Base-by-base conservation (phyloP, 768 basidiomycete species). In the Trametes elegans region DNA sequence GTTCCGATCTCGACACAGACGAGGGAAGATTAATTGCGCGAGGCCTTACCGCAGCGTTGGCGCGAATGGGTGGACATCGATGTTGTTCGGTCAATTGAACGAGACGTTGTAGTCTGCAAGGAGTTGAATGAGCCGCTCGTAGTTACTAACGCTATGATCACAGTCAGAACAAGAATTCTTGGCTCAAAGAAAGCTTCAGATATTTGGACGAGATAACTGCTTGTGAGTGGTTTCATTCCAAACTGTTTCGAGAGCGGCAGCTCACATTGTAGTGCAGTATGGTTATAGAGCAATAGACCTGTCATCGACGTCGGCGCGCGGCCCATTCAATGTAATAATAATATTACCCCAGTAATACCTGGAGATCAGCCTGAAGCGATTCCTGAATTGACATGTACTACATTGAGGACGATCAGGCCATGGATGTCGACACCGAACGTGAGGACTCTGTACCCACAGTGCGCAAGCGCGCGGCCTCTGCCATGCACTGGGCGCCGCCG, bases 131-230 rank as follows among this genome's bases (percentile, higher is more conserved):
- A 35, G 26, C 24, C 26, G 16, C 24, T 18, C 6, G 8, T 23
- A 62, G 61, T 57, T 62, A 62, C 23, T 47, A 24, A n/a, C n/a
- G n/a, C 24, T 62, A 57, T 24, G 61, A 58, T 31, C 59, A 62
- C 28, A 29, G 35, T 14, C 40, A 57, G 9, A 34, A 49, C 31
- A 59, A 59, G 10, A 36, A 21, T 8, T 39, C 61, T 1, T 62
- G 61, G 61, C 55, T 62, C n/a, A 58, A 58, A 5, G 50, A 59
- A 24, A n/a, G n/a, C n/a, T n/a, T n/a, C n/a, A 18, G 55, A 7
- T 62, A 59, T 24, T 58, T 62, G 1, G 59, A 62, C 32, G 55
- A 59, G 44, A 62, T 59, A n/a, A 58, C 49, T 27, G 54, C 61
- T 31, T 42, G 61, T 62, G 23, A 53, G 61, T 43, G 11, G 4